Percentiles rank a stretch among this genome's conserved stretches.
These are phyloP conservation scores for Colletotrichum plurivorum DNA, from an alignment of 2,329 filamentous ascomycete species.

Conservation along the genomic window DNA sequence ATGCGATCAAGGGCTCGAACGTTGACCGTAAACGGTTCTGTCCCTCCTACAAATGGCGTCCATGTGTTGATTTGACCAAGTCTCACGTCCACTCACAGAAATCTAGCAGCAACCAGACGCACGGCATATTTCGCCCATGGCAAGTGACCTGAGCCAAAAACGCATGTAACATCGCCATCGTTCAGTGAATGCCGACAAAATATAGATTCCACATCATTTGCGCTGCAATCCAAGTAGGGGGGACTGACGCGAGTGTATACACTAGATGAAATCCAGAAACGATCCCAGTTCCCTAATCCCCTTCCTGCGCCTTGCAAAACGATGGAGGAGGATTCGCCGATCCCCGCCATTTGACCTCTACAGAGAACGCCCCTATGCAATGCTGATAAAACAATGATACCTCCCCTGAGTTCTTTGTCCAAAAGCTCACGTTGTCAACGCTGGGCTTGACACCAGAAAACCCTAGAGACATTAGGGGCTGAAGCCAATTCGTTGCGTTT, in stretches of 20 bases:
- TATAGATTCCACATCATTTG: constrained; percentile 5
- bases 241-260: constrained; percentile 20
- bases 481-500: background rate
- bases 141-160: no score
- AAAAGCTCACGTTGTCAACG: background rate
- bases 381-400: constrained; percentile 29
- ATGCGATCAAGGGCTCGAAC: no score
- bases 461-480: no score
- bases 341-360: constrained; percentile 14
- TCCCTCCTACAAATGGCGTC: no score
- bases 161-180: no score
- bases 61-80: no score
- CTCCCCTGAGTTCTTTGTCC: background rate
- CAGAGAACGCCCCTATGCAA: constrained; percentile 41
- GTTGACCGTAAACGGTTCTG: no score
- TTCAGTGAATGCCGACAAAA: no score
- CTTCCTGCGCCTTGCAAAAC: constrained; percentile 3
- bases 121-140: no score
- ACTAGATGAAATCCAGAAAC: constrained; percentile 5
- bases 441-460: background rate
- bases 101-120: no score
- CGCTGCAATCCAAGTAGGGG: background rate
- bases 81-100: no score
- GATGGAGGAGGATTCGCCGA: constrained; percentile 27
- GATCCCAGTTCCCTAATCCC: constrained; percentile 6